These are phyloP conservation scores for Haematococcus lacustris DNA, from an alignment of 139 green algal genomes.

Conservation along the genomic window DNA sequence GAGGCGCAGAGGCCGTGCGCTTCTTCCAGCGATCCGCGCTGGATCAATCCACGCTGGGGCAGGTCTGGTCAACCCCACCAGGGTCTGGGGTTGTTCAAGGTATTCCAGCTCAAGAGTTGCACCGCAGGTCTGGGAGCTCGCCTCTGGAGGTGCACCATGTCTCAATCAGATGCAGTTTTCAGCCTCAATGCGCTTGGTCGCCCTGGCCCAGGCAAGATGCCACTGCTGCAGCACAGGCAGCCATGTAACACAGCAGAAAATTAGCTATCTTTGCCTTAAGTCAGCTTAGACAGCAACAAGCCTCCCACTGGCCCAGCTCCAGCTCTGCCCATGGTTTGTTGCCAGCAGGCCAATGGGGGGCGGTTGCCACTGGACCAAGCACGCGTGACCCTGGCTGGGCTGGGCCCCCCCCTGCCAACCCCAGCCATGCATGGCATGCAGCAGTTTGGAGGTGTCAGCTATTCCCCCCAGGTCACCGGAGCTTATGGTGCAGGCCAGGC, in stretches of 20 bases:
- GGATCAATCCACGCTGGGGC: constrained; percentile 59
- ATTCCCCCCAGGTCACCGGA: constrained; percentile 5
- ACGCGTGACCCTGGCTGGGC: constrained; percentile 42
- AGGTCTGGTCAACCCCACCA: constrained; percentile 35
- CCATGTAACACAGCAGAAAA: neutral
- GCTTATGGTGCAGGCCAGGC: no score
- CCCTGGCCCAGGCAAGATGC: constrained; percentile 60
- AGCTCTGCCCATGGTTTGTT: neutral
- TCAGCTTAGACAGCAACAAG: neutral
- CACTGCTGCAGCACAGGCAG: neutral
- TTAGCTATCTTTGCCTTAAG: neutral
- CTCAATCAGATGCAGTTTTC: constrained; percentile 76
- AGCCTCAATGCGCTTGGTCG: constrained; percentile 69
- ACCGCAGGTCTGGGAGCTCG: constrained; percentile 74
- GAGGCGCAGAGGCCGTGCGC: constrained; percentile 65
- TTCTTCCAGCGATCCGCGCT: constrained; percentile 75
- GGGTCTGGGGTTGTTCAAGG: neutral
- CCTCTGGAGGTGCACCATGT: constrained; percentile 52
- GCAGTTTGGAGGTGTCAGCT: neutral
- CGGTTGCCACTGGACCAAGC: constrained; percentile 40
- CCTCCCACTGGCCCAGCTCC: neutral
- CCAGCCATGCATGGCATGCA: constrained; percentile 45
- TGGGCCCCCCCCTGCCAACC: constrained; percentile 44
- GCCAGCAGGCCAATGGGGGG: constrained; percentile 36
- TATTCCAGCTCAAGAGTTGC: neutral